These are phyloP conservation scores for Amanita molliuscula DNA, from an alignment of 768 basidiomycete species.

Conservation along the genomic window DNA sequence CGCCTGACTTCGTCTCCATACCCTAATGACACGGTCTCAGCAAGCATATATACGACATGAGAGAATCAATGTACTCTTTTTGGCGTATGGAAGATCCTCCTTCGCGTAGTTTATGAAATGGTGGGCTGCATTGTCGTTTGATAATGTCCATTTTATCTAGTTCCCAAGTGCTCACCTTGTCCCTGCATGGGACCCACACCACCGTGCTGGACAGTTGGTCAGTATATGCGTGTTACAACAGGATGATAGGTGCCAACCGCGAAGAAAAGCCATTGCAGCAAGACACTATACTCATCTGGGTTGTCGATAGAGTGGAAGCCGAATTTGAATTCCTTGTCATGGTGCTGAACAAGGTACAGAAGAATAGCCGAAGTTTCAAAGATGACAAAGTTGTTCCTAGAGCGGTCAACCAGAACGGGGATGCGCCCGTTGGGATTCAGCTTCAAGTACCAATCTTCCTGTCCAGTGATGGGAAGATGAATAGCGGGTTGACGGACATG, in stretches of 20 bases:
- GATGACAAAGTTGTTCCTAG: conserved; percentile 50
- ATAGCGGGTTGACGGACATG: neutral
- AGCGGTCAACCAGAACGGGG: conserved; percentile 54
- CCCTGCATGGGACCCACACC: conserved; percentile 88
- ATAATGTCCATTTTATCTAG: neutral
- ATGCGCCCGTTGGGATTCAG: conserved; percentile 69
- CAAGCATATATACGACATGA: neutral
- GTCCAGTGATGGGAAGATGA: neutral
- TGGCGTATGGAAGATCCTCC: conserved; percentile 61
- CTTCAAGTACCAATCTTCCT: conserved; percentile 66
- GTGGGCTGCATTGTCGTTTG: neutral
- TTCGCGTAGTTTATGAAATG: conserved; percentile 26
- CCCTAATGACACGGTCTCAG: conserved; percentile 26
- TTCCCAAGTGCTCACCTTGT: conserved; percentile 24
- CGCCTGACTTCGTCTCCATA: conserved; percentile 80
- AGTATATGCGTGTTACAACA: neutral
- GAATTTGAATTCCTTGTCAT: conserved; percentile 66
- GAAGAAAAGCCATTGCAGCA: conserved; percentile 85
- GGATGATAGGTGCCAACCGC: conserved; percentile 29
- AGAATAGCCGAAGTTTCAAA: conserved; percentile 80
- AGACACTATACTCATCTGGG: conserved; percentile 56
- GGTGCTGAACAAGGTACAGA: conserved; percentile 70
- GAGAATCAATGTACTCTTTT: conserved; percentile 33
- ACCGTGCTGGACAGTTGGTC: conserved; percentile 42
- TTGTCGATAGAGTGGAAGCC: conserved; percentile 44